Base-by-base conservation (phyloP, 768 basidiomycete genomes). In the Pleurotus platypus region DNA sequence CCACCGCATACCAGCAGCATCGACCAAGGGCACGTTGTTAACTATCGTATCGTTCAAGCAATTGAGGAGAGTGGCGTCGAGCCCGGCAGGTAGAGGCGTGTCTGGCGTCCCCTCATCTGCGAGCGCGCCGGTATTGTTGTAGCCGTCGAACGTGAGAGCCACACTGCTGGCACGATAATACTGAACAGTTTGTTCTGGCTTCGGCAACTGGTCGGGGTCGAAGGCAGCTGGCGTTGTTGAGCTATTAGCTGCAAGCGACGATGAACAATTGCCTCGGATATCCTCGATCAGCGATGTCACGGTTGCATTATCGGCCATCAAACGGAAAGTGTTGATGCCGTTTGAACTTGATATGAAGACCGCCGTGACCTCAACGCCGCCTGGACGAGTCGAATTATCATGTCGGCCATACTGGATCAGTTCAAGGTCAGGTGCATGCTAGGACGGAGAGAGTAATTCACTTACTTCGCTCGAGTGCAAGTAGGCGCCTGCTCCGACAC, bases 91-190 rank as follows among this genome's bases (percentile, higher is more conserved):
- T 1, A 90, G 70, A 0, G 84, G 76, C 0, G 78, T 72, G 56
- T 81, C 73, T 0, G 79, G 67, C 26, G 72, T 78, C 6, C 73
- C 67, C 20, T 81, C 71, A 1, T 66, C 61, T 39, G 66, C 68
- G 24, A 82, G 67, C 3, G 72, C 78, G 5, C 76, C 81, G 0
- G 84, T 83, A 59, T 89, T 79, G 63, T 89, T 87, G 65, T 89
- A 89, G 0, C 82, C 82, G 55, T 89, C 82, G 2, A 88, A 70
- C 1, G 84, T 78, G 22, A 89, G 72, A 2, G 78, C 80, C 39
- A 86, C 75, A 45, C 79, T 85, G 63, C 84, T 85, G 1, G 84
- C 81, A 27, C 87, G 83, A 63, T 84, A 89, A 66, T 89, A 89
- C 57, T 88, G 81, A n/a, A 88, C 62, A 0, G 76, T 78, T 62